Evolutionary conservation across 805 yeast genomes (phyloP).

Genomic region (Monosporozyma unispora): DNA sequence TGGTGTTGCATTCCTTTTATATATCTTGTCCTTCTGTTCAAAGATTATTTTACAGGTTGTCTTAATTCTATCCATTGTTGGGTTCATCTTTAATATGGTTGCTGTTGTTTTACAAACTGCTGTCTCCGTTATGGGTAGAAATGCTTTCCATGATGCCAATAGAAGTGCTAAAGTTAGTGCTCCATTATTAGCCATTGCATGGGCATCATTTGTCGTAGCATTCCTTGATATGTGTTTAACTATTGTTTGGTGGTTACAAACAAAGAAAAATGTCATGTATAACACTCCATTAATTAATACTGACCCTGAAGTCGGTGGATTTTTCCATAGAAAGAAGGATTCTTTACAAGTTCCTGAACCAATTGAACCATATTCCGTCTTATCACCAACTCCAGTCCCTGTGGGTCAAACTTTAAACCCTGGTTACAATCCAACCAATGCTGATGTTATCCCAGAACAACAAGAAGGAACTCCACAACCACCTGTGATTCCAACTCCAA

Average conservation of each 20-base stretch:
- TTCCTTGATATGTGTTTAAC: conserved; percentile 8
- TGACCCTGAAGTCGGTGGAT: conserved; percentile 4
- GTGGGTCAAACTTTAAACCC: background rate
- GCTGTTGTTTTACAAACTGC: conserved; percentile 72
- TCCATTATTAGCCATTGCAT: conserved; percentile 49
- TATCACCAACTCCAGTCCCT: conserved; percentile 4
- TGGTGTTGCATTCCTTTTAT: conserved; percentile 51
- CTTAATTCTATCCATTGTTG: conserved; percentile 43
- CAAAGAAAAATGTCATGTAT: background rate
- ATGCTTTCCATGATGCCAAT: conserved; percentile 48
- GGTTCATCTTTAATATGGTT: conserved; percentile 45
- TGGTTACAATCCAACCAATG: background rate
- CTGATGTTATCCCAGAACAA: background rate
- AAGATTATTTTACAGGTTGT: conserved; percentile 44
- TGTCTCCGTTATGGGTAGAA: conserved; percentile 61
- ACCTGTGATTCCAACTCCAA: background rate
- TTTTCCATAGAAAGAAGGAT: conserved; percentile 10
- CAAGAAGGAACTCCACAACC: background rate
- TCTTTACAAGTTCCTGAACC: conserved; percentile 8
- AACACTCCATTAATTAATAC: background rate
- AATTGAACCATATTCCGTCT: conserved; percentile 7
- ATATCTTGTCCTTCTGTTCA: conserved; percentile 50
- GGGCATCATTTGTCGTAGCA: conserved; percentile 54
- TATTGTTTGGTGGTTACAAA: conserved; percentile 2
- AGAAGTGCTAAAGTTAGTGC: conserved; percentile 45